Evolutionary conservation across 2,329 filamentous ascomycete genomes (phyloP).

Genomic region (Cryphonectria parasitica): DNA sequence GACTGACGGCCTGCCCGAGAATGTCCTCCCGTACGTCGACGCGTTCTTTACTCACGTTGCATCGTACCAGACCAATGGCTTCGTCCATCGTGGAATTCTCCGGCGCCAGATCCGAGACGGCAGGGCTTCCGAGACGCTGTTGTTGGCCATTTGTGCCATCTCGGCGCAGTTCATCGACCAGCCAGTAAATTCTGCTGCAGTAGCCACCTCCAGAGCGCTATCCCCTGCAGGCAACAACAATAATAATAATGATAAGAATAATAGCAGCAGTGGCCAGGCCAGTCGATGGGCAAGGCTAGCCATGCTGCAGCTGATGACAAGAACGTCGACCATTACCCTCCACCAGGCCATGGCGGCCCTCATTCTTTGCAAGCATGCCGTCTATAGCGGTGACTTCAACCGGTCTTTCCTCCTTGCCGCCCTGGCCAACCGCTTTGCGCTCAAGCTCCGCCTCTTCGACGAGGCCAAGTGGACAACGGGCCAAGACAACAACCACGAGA

Average conservation of each 20-base stretch:
- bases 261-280: background rate
- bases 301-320: constrained; percentile 9
- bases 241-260: no score
- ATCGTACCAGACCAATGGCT: background rate
- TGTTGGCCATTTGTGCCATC: constrained; percentile 8
- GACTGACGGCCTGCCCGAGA: background rate
- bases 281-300: background rate
- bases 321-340: background rate
- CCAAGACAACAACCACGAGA: no score
- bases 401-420: constrained; percentile 2
- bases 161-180: background rate
- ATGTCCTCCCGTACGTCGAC: constrained; percentile 1
- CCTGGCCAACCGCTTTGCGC: constrained; percentile 3
- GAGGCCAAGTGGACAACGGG: background rate
- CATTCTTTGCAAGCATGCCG: constrained; percentile 6
- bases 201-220: no score
- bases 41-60: constrained; percentile 4
- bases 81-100: constrained; percentile 3
- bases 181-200: background rate
- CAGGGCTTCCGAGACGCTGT: background rate
- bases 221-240: background rate
- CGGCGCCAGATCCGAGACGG: constrained; percentile 4
- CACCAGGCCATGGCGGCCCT: constrained; percentile 12
- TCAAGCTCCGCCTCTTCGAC: constrained; percentile 12
- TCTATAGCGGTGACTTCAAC: constrained; percentile 4